Conservation (phyloP, 2,329 filamentous ascomycete genomes). For the Chrysoporthe cubensis region DNA sequence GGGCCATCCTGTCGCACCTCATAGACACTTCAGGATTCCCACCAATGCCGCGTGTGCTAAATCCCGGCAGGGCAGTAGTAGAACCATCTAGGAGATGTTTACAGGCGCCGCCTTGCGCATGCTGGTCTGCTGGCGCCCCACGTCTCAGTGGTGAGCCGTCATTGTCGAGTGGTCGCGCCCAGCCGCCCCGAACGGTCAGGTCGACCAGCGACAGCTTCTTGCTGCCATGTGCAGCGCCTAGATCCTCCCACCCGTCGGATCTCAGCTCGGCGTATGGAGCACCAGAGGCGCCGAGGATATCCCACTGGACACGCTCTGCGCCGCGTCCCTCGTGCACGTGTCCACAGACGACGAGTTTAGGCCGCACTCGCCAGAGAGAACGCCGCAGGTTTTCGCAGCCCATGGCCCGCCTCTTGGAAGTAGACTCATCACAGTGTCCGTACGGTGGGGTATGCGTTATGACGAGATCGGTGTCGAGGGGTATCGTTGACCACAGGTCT, state of each 20-base stretch:
- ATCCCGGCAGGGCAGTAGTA: slow-evolving; percentile 32
- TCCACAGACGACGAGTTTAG: slow-evolving; percentile 69
- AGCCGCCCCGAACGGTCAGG: slow-evolving; percentile 52
- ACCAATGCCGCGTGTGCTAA: slow-evolving; percentile 44
- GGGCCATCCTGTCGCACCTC: slow-evolving; percentile 46
- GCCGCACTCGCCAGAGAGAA: slow-evolving; percentile 63
- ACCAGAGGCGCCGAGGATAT: slow-evolving; percentile 43
- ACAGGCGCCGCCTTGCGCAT: not conserved
- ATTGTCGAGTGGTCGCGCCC: slow-evolving; percentile 47
- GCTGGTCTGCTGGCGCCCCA: not conserved
- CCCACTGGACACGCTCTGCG: slow-evolving; percentile 66
- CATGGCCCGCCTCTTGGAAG: slow-evolving; percentile 41
- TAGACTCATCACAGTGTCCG: slow-evolving; percentile 59
- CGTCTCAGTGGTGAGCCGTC: slow-evolving; percentile 41
- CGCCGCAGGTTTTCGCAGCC: slow-evolving; percentile 66
- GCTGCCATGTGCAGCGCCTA: slow-evolving; percentile 50
- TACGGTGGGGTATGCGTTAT: slow-evolving; percentile 72
- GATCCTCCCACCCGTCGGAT: slow-evolving; percentile 60
- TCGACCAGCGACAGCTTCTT: slow-evolving; percentile 70
- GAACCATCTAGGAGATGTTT: slow-evolving; percentile 3
- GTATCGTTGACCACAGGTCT: slow-evolving; percentile 64
- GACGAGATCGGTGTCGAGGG: slow-evolving; percentile 65
- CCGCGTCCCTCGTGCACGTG: slow-evolving; percentile 74
- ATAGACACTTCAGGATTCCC: slow-evolving; percentile 43
- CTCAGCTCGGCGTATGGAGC: slow-evolving; percentile 49